phyloP scores from a whole-genome alignment of 23 red algal species.

The Chondrus crispus region DNA sequence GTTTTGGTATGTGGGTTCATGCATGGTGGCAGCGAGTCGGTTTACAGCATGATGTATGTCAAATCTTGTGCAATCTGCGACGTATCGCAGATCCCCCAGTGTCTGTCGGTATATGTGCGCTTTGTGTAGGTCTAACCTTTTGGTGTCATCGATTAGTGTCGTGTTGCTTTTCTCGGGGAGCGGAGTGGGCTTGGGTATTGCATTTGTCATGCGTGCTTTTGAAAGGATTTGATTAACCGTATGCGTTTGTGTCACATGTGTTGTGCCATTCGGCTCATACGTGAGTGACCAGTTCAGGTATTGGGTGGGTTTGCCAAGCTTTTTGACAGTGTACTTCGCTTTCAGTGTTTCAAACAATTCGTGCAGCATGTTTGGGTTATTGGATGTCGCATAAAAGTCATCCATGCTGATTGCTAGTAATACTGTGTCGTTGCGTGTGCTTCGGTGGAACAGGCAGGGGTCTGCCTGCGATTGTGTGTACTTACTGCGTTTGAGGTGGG shows the following conservation, averaged over 20 bases:
- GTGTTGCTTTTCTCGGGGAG: background rate
- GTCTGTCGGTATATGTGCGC: background rate
- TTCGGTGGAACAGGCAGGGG: background rate
- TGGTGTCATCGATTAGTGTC: background rate
- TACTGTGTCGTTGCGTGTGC: background rate
- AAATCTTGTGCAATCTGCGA: background rate
- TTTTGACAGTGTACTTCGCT: background rate
- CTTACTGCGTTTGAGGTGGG: background rate
- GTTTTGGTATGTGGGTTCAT: background rate
- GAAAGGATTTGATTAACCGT: background rate
- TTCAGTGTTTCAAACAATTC: background rate
- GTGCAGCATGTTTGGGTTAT: background rate
- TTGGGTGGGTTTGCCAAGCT: background rate
- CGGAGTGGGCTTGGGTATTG: background rate
- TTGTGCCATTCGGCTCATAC: background rate
- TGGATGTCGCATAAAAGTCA: background rate
- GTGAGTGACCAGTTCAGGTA: background rate
- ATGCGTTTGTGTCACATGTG: background rate
- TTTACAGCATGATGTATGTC: background rate
- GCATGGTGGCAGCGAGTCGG: background rate
- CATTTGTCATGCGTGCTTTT: background rate
- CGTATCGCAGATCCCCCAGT: background rate
- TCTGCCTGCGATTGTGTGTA: background rate
- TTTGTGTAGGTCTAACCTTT: background rate
- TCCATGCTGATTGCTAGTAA: background rate